Percentiles rank a stretch among this genome's conserved stretches.
Conservation (phyloP, 345 rosid species). For the Chamaenerion angustifolium region DNA sequence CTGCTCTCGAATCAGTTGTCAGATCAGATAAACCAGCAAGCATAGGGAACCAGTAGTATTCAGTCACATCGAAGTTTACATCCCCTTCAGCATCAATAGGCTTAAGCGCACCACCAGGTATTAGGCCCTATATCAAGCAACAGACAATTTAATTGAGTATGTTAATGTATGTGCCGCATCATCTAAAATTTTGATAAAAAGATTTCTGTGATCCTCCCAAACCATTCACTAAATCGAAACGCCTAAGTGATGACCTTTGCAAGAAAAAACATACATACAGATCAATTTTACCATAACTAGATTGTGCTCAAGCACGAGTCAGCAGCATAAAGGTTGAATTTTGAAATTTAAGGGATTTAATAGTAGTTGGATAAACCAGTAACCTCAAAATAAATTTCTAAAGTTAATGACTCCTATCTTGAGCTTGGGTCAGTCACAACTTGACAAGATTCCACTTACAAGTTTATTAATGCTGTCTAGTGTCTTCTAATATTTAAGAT, state of each 20-base stretch:
- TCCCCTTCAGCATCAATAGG: conserved; percentile 44
- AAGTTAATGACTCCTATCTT: no score
- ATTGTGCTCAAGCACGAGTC: no score
- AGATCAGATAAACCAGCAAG: conserved; percentile 88
- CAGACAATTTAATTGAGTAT: conserved; percentile 3
- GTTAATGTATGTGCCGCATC: no score
- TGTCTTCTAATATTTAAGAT: no score
- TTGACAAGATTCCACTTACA: no score
- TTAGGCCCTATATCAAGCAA: conserved; percentile 43
- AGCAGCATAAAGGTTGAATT: no score
- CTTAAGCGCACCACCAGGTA: conserved; percentile 77
- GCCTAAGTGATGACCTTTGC: neutral
- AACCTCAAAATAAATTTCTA: no score
- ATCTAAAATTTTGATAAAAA: conserved; percentile 1
- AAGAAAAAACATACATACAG: neutral
- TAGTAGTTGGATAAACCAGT: no score
- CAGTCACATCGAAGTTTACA: conserved; percentile 62
- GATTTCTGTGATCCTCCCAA: no score
- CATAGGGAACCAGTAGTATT: conserved; percentile 93
- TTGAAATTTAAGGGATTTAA: conserved; percentile 1
- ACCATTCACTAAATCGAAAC: neutral
- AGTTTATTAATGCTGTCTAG: no score
- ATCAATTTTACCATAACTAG: neutral
- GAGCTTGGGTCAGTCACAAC: no score
- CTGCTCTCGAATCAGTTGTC: conserved; percentile 68